Base-by-base conservation (phyloP, 345 rosid genomes). In the Syzygium aromaticum region DNA sequence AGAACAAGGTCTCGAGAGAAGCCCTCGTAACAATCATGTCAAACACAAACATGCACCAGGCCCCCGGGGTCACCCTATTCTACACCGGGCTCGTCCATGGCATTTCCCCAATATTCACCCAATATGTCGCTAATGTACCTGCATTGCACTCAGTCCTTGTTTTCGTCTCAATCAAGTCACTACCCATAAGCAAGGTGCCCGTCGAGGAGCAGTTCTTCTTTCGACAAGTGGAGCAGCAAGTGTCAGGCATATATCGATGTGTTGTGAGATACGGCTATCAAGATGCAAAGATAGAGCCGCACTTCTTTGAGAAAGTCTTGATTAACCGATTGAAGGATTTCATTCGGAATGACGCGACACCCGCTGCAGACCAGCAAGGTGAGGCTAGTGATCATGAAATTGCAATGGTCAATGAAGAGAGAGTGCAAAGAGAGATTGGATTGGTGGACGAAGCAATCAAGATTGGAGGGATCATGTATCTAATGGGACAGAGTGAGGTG, bases 221-320 rank as follows among this genome's bases (percentile, higher is more conserved):
- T 54, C 85, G 83, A 54, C 38, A 88, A 2, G 88, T 91, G 8
- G 84, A 85, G 22, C 78, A 86, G 3, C 59, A 33, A 1, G 89
- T 85, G 22, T 67, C 87, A 22, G 78, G 77, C 30, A 86, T 90
- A 13, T 92, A 88, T 30, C 87, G 83, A 5, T 90, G 91, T 38
- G 52, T 92, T 11, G 92, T 87, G 33, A 86, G 92, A 78, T 90
- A 92, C 51, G 92, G 92, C 21, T 92, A 91, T 77, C 85, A 16
- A 22, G 91, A 91, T 49, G 78, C 86, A 6, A 52, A 85, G 49
- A 87, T 84, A 51, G 87, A 89, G 38, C 89, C 86, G 0, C 87
- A 85, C 16, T 21, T 78, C 13, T 92, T 91, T 16, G 91, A 90
- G 86, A 78, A 21, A 30, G 51, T 56, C 64, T 38, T 92, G 86